Evolutionary conservation across 495 filamentous ascomycete species (phyloP), one percentile per base, ranked within the genome.

Genomic region (Tuber magnatum): DNA sequence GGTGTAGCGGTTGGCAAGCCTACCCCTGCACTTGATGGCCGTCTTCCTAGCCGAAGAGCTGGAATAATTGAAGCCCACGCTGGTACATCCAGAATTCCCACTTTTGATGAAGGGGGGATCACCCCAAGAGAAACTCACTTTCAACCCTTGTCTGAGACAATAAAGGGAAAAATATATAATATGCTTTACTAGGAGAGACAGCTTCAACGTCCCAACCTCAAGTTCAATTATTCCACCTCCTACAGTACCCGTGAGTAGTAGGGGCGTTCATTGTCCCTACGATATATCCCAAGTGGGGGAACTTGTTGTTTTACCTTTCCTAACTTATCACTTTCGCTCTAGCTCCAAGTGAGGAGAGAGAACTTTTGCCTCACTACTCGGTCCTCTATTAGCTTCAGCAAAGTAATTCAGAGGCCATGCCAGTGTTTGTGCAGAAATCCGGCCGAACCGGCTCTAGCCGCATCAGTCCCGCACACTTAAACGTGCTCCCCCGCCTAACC

Each of bases 381-480:
- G 16, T 22, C 44, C 44, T 22, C 20, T 40, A 40, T 40, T 28
- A 28, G 6, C 3, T 56, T 28, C 10, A n/a, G 51, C n/a, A 28
- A 56, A 28, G n/a, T 9, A 56, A 14, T 12, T 28, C 24, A 12
- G n/a, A 8, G 3, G 16, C n/a, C 51, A 81, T 81, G 79, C 78
- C 78, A 41, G 70, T 74, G 35, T 80, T 80, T 22, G 42, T 77
- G 48, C 77, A 81, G 32, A 24, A 74, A 74, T 61, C 79, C 24
- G 48, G 28, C 38, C 41, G n/a, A 24, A 42, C 46, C 3, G 75
- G 79, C 32, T 70, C 75, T 71, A 35, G 74, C 65, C 78, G 79
- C 22, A 73, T 81, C 32, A 77, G 75, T 61, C 79, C 79, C 32
- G 73, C 75, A 3, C 79, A 77, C 48, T 65, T 77, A 51, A 77